Conservation (phyloP, 192 early-diverging fungal genomes). For the Pecoramyces ruminantium region DNA sequence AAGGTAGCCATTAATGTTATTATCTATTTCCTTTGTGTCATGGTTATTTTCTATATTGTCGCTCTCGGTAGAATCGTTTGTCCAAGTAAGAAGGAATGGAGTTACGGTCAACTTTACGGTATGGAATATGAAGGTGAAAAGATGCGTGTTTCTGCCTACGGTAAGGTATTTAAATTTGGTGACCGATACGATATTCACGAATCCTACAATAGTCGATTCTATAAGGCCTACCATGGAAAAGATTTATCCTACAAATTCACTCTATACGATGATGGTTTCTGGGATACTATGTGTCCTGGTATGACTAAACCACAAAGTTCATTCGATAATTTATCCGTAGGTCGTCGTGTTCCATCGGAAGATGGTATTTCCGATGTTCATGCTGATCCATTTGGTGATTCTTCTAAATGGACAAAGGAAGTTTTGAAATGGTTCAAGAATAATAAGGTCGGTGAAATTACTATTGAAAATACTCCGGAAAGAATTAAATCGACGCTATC, state of each 20-base stretch:
- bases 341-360: not conserved
- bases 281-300: not conserved
- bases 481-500: not conserved
- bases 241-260: not conserved
- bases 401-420: not conserved
- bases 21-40: constrained; percentile 55
- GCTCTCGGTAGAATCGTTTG: constrained; percentile 60
- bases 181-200: not conserved
- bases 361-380: not conserved
- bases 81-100: constrained; percentile 38
- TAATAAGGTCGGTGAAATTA: not conserved
- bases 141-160: not conserved
- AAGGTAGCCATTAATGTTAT: constrained; percentile 82
- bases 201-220: not conserved
- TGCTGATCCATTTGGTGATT: not conserved
- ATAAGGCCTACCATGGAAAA: not conserved
- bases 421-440: not conserved
- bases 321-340: not conserved
- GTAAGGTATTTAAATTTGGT: not conserved
- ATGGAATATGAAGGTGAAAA: not conserved
- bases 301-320: not conserved
- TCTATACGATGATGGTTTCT: not conserved
- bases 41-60: constrained; percentile 78
- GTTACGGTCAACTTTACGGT: not conserved
- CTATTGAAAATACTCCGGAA: not conserved